Conservation (phyloP, 305 asterid genomes). For the Fraxinus latifolia region DNA sequence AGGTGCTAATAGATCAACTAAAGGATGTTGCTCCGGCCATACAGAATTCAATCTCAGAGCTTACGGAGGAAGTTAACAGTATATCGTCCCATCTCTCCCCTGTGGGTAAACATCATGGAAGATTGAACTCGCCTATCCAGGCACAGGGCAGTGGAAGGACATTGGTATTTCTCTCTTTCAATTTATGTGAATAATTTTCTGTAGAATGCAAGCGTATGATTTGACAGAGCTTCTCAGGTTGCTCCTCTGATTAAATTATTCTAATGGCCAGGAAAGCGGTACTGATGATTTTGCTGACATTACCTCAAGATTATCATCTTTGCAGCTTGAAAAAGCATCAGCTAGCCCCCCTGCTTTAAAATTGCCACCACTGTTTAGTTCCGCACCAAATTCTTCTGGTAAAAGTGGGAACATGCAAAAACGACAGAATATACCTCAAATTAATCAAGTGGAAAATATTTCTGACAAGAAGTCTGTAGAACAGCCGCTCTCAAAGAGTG, state of each 20-base stretch:
- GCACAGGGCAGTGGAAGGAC: slow-evolving; percentile 70
- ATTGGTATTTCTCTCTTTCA: slow-evolving; percentile 38
- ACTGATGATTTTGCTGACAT: slow-evolving; percentile 67
- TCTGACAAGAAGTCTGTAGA: slow-evolving; percentile 52
- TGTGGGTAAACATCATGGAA: slow-evolving; percentile 38
- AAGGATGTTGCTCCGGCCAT: slow-evolving; percentile 95
- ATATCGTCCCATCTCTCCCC: slow-evolving; percentile 70
- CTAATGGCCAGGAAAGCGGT: slow-evolving; percentile 58
- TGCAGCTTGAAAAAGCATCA: slow-evolving; percentile 75
- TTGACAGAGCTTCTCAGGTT: slow-evolving; percentile 23
- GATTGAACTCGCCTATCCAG: slow-evolving; percentile 66
- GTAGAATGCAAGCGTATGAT: slow-evolving; percentile 14
- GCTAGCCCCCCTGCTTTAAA: slow-evolving; percentile 78
- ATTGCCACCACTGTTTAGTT: slow-evolving; percentile 92
- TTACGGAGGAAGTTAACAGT: slow-evolving; percentile 78
- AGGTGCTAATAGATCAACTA: slow-evolving; percentile 95
- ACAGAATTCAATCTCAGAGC: slow-evolving; percentile 80
- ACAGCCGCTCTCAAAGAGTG: slow-evolving; percentile 42
- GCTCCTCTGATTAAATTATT: slow-evolving; percentile 22
- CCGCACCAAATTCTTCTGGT: slow-evolving; percentile 80
- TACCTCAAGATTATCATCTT: slow-evolving; percentile 67
- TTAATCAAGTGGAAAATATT: slow-evolving; percentile 46
- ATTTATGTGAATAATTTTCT: slow-evolving; percentile 18
- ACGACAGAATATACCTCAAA: slow-evolving; percentile 55
- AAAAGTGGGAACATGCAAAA: slow-evolving; percentile 74